A percentile compares a stretch with the other conserved stretches of the same genome.
Evolutionary conservation across 163 green algal genomes (phyloP).

Genomic region (Prototheca wickerhamii): DNA sequence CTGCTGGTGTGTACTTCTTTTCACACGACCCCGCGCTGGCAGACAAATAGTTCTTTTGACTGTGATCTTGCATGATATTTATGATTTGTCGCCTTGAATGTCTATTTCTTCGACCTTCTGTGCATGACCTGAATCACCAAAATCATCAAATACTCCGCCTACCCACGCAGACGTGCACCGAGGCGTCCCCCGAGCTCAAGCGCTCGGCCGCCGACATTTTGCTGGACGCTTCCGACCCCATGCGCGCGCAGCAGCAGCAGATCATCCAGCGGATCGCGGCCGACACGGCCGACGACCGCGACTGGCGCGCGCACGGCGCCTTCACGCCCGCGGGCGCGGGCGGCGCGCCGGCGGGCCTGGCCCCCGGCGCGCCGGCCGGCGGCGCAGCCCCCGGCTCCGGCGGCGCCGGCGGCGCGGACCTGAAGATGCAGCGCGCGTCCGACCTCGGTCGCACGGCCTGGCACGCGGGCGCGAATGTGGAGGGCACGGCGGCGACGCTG

Average conservation of each 20-base stretch:
- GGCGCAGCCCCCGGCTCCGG: neutral
- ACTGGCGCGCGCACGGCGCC: slow-evolving; percentile 30
- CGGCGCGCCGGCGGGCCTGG: slow-evolving; percentile 1
- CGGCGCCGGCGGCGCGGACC: neutral
- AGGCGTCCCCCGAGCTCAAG: slow-evolving; percentile 49
- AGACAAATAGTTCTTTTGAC: too few relatives aligned
- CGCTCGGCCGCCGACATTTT: slow-evolving; percentile 55
- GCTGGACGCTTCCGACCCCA: slow-evolving; percentile 39
- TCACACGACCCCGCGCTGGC: too few relatives aligned
- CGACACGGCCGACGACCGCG: slow-evolving; percentile 34
- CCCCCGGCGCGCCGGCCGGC: neutral
- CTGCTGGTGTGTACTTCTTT: too few relatives aligned
- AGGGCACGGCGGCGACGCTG: slow-evolving; percentile 39
- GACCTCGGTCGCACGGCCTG: slow-evolving; percentile 52
- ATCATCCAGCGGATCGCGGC: slow-evolving; percentile 35
- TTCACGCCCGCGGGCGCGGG: slow-evolving; percentile 1
- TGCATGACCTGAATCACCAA: too few relatives aligned
- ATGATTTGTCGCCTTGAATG: too few relatives aligned
- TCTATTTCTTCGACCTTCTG: too few relatives aligned
- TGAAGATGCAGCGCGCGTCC: slow-evolving; percentile 45
- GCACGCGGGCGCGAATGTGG: slow-evolving; percentile 17
- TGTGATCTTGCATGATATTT: too few relatives aligned
- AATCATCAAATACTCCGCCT: too few relatives aligned
- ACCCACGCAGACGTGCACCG: slow-evolving; percentile 49
- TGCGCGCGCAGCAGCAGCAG: slow-evolving; percentile 45